Evolutionary conservation across 176 grass and related monocot genomes (phyloP).

Genomic region (Musa acuminata): DNA sequence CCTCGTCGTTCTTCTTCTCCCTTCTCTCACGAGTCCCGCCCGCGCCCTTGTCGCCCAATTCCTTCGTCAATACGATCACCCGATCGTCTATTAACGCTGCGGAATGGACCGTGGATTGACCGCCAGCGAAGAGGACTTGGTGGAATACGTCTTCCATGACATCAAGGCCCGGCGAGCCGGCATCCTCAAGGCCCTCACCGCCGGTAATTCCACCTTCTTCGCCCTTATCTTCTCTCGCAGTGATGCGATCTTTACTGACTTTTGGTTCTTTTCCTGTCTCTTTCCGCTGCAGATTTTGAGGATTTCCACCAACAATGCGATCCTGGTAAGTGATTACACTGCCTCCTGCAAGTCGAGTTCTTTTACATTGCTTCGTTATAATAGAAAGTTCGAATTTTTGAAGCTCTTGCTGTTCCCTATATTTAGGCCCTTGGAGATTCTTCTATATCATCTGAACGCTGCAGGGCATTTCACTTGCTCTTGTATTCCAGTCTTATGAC

Average conservation of each 20-base stretch:
- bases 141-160: constrained; percentile 4
- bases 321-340: constrained; percentile 4
- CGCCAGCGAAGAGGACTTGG: background rate
- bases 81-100: too few relatives aligned
- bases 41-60: background rate
- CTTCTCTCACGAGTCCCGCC: background rate
- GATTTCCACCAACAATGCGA: constrained; percentile 5
- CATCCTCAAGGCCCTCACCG: constrained; percentile 8
- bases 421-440: too few relatives aligned
- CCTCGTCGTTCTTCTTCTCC: too few relatives aligned
- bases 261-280: too few relatives aligned
- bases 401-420: too few relatives aligned
- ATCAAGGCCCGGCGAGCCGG: constrained; percentile 6
- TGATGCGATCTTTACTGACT: background rate
- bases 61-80: background rate
- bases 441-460: too few relatives aligned
- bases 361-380: background rate
- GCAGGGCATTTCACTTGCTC: too few relatives aligned
- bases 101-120: constrained; percentile 5
- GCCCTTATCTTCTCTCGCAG: background rate
- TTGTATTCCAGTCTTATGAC: too few relatives aligned
- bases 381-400: background rate
- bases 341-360: background rate
- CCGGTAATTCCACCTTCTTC: background rate
- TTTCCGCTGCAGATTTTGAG: background rate